phyloP scores from a whole-genome alignment of 2,329 filamentous ascomycete genomes.

The Pleurostoma richardsiae region DNA sequence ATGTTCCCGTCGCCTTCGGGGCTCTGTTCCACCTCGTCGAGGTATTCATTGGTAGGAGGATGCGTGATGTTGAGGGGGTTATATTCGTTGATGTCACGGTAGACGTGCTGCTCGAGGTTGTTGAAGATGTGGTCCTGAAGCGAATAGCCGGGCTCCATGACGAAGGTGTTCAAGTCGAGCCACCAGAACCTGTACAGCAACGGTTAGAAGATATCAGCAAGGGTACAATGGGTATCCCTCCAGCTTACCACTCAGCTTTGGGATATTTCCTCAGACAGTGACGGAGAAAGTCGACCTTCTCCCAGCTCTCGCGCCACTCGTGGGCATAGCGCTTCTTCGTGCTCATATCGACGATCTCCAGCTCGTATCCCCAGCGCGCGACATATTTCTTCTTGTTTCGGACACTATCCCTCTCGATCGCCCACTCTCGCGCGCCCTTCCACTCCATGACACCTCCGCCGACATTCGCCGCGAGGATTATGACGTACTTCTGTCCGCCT shows the following conservation, averaged over 20 bases:
- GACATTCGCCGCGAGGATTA: slow-evolving; percentile 88
- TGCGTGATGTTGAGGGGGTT: slow-evolving; percentile 94
- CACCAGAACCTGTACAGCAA: slow-evolving; percentile 84
- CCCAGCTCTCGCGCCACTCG: slow-evolving; percentile 99
- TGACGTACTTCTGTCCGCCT: slow-evolving; percentile 85
- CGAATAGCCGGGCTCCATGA: slow-evolving; percentile 93
- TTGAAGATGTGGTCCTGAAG: slow-evolving; percentile 89
- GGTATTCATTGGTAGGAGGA: slow-evolving; percentile 66
- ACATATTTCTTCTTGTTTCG: slow-evolving; percentile 92
- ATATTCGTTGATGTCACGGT: slow-evolving; percentile 94
- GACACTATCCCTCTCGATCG: slow-evolving; percentile 92
- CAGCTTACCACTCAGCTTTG: slow-evolving; percentile 83
- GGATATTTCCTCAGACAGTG: slow-evolving; percentile 90
- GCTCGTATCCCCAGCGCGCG: slow-evolving; percentile 83
- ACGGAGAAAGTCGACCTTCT: slow-evolving; percentile 93
- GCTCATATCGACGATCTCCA: slow-evolving; percentile 97
- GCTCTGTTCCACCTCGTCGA: slow-evolving; percentile 71
- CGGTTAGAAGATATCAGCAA: neutral
- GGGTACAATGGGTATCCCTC: neutral
- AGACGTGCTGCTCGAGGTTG: slow-evolving; percentile 66
- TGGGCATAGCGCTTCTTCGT: slow-evolving; percentile 98
- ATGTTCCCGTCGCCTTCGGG: slow-evolving; percentile 70
- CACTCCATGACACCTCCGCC: slow-evolving; percentile 98
- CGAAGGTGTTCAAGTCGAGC: slow-evolving; percentile 94
- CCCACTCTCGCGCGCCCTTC: slow-evolving; percentile 97